These are phyloP conservation scores for Cutaneotrichosporon sp. DNA, from an alignment of 1,284 basidiomycete genomes.

Conservation along the genomic window DNA sequence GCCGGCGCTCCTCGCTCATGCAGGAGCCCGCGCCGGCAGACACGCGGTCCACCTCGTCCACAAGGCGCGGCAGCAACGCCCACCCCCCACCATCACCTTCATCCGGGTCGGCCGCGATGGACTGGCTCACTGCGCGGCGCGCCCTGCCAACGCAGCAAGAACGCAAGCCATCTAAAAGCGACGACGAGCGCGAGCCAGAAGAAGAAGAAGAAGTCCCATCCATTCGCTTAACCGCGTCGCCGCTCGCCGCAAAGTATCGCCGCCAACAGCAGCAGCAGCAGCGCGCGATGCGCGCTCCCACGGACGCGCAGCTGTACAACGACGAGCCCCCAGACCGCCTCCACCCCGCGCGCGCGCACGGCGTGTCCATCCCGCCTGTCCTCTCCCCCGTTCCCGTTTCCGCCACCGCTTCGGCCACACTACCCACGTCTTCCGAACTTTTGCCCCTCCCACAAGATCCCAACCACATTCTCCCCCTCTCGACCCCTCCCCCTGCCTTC, in stretches of 20 bases:
- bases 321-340: background rate
- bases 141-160: background rate
- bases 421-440: background rate
- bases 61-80: background rate
- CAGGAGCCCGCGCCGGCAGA: background rate
- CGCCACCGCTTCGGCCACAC: background rate
- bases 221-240: constrained; percentile 8
- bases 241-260: background rate
- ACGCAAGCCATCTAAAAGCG: constrained; percentile 3
- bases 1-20: background rate
- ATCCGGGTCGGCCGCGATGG: background rate
- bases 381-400: background rate
- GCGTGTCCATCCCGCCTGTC: background rate
- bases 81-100: background rate
- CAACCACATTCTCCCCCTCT: constrained; percentile 4
- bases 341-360: background rate
- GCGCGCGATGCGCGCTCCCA: no score
- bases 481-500: background rate
- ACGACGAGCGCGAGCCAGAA: constrained; percentile 8
- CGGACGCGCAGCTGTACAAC: background rate
- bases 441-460: constrained; percentile 5
- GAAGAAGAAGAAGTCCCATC: no score
- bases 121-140: background rate
- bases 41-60: background rate
- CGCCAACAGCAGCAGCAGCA: no score